A percentile compares a stretch with the other conserved stretches of the same genome.
phyloP scores from a whole-genome alignment of 257 asterid species.

The Schizonepeta tenuifolia region DNA sequence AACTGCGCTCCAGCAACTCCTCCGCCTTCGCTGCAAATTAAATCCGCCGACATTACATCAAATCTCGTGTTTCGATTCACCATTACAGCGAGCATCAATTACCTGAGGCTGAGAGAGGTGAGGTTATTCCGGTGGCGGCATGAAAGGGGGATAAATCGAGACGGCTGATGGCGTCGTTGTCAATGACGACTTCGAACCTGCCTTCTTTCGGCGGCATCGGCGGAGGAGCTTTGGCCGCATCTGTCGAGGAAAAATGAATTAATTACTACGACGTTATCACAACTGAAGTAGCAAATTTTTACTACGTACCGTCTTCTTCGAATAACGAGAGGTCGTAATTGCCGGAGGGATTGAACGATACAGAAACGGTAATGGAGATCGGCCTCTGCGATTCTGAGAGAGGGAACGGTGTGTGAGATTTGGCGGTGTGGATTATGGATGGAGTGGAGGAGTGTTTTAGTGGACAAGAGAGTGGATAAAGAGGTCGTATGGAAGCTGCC shows the following conservation, averaged over 20 bases:
- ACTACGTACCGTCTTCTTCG: constrained; percentile 52
- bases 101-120: constrained; percentile 54
- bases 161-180: constrained; percentile 53
- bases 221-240: constrained; percentile 52
- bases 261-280: background rate
- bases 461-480: constrained; percentile 55
- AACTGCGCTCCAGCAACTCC: constrained; percentile 63
- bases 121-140: constrained; percentile 53
- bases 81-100: background rate
- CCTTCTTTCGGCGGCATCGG: constrained; percentile 79
- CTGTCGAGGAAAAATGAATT: constrained; percentile 25
- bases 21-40: constrained; percentile 56
- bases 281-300: background rate
- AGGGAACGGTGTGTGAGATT: constrained; percentile 26
- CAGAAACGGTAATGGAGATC: constrained; percentile 45
- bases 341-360: constrained; percentile 83
- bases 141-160: constrained; percentile 70
- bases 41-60: background rate
- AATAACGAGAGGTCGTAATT: constrained; percentile 64
- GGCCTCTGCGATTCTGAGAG: constrained; percentile 35
- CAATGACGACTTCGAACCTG: constrained; percentile 68
- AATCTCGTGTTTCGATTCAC: background rate
- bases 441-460: constrained; percentile 41
- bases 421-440: constrained; percentile 45
- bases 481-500: constrained; percentile 67